Base-by-base conservation (phyloP, 2,329 filamentous ascomycete species). In the Sporothrix luriei region DNA sequence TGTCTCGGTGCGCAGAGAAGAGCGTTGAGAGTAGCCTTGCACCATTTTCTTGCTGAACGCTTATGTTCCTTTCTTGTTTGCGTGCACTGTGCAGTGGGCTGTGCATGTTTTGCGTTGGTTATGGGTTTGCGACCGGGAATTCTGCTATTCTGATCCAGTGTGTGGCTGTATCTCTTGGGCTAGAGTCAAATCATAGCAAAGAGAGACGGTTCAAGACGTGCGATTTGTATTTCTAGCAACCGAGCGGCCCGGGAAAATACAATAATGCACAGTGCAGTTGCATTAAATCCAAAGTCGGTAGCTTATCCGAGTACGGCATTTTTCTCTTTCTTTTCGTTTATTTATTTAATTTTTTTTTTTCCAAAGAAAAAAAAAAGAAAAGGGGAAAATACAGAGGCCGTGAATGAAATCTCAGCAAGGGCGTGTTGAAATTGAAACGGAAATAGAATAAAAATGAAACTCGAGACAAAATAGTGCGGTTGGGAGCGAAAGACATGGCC, bases 51-150 rank as follows among this genome's bases (percentile, higher is more conserved):
- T 51, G 14, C 33, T 11, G 21, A 26, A 13, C 24, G 21, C 51
- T 11, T 62, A 6, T 49, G 9, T 29, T 19, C 1, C n/a, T 46
- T 10, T 33, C 24, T 16, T 48, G 24, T 61, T 55, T 40, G 38
- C 29, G 43, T 26, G 14, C 24, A 10, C 16, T 29, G 38, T 64
- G 61, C 24, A n/a, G 43, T 43, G 43, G 38, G 43, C 14, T n/a
- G n/a, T 68, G 65, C 38, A 52, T 68, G 66, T 61, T 26, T 54
- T 68, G 54, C 43, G 48, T 64, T 19, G 55, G 68, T 61, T 55
- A 65, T 38, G 59, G 52, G 55, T 43, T 46, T 54, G 65, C 66
- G 52, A 68, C 54, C 54, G 43, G 54, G 66, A 68, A 68, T 16
- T 54, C 21, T 57, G 52, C 49, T 43, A 10, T 40, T 3, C 10